Evolutionary conservation across 768 basidiomycete genomes (phyloP).

Genomic region (Clitopilus passeckerianus): DNA sequence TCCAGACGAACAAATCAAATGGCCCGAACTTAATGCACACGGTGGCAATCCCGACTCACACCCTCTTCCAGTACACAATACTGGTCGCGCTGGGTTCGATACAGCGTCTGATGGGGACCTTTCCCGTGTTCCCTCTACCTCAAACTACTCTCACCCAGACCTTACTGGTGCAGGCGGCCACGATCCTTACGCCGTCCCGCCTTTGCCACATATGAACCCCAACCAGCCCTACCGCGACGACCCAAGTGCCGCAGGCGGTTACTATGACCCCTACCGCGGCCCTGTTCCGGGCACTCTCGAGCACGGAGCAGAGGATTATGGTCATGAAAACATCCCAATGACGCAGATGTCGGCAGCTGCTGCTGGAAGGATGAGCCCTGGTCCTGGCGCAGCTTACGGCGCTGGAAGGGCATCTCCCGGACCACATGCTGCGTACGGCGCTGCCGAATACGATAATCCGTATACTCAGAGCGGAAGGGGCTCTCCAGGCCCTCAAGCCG

Average conservation of each 20-base stretch:
- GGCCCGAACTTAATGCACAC: slow-evolving; percentile 82
- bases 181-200: slow-evolving; percentile 82
- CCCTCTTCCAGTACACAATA: slow-evolving; percentile 63
- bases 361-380: slow-evolving; percentile 28
- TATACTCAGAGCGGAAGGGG: slow-evolving; percentile 16
- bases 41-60: slow-evolving; percentile 42
- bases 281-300: slow-evolving; percentile 66
- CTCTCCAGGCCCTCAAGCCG: slow-evolving; percentile 43
- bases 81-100: slow-evolving; percentile 72
- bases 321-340: slow-evolving; percentile 71
- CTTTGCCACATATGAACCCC: slow-evolving; percentile 76
- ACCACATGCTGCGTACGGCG: slow-evolving; percentile 28
- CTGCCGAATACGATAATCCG: slow-evolving; percentile 24
- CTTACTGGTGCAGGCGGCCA: slow-evolving; percentile 33
- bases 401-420: slow-evolving; percentile 26
- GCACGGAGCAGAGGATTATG: slow-evolving; percentile 30
- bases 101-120: slow-evolving; percentile 56
- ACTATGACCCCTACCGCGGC: slow-evolving; percentile 79
- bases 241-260: slow-evolving; percentile 41
- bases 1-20: slow-evolving; percentile 81
- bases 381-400: slow-evolving; percentile 28
- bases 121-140: slow-evolving; percentile 42
- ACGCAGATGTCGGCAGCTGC: slow-evolving; percentile 44
- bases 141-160: slow-evolving; percentile 44
- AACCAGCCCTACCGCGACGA: slow-evolving; percentile 76